phyloP scores from a whole-genome alignment of 1,284 basidiomycete species.

The Tremellales sp. region DNA sequence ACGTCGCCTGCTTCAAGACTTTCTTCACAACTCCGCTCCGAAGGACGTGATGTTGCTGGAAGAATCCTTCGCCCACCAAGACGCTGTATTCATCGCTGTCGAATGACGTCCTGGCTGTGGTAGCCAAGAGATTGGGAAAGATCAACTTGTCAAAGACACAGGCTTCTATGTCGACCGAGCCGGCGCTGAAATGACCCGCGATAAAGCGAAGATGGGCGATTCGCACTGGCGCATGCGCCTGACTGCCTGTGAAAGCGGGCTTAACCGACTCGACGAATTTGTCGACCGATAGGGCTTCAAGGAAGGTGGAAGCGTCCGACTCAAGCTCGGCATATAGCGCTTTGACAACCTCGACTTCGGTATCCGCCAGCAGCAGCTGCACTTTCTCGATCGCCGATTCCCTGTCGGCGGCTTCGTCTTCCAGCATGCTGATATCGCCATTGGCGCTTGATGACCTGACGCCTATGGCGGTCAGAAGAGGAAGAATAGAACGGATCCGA shows the following conservation, averaged over 20 bases:
- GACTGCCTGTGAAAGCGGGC: too few species aligned
- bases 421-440: not conserved
- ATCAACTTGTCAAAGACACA: constrained; percentile 62
- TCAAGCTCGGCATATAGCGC: constrained; percentile 55
- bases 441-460: not conserved
- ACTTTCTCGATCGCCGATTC: not conserved
- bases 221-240: too few species aligned
- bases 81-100: not conserved
- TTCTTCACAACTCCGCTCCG: not conserved
- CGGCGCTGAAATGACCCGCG: too few species aligned
- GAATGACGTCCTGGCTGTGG: constrained; percentile 49
- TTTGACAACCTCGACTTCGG: constrained; percentile 28
- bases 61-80: not conserved
- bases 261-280: constrained; percentile 55
- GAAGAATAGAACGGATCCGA: constrained; percentile 25
- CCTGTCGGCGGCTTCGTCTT: not conserved
- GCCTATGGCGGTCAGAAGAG: not conserved
- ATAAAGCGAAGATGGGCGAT: too few species aligned
- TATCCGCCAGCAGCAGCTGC: constrained; percentile 4
- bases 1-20: not conserved
- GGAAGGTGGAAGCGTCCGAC: constrained; percentile 51
- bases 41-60: not conserved
- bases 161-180: too few species aligned
- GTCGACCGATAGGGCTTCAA: constrained; percentile 52
- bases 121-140: constrained; percentile 69